Conservation (phyloP, 495 filamentous ascomycete species). For the Pyrenula massariospora region DNA sequence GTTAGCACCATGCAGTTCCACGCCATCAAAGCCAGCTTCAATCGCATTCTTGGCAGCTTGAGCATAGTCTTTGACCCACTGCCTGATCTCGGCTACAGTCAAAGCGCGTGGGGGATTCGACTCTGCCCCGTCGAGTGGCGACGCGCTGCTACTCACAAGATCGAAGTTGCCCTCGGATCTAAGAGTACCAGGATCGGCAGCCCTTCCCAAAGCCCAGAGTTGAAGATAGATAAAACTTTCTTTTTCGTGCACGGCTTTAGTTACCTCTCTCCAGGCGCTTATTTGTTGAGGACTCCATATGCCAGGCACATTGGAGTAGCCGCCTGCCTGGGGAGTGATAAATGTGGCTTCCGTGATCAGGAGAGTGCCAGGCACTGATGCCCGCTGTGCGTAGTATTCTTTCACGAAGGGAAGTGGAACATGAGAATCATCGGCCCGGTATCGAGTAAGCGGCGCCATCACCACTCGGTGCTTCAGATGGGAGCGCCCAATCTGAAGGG, state of each 20-base stretch:
- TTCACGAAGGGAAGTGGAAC: conserved; percentile 29
- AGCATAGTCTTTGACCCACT: conserved; percentile 33
- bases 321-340: conserved; percentile 19
- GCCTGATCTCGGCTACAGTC: conserved; percentile 30
- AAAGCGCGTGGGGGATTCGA: conserved; percentile 35
- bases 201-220: conserved; percentile 40
- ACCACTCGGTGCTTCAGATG: conserved; percentile 40
- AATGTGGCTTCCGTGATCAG: conserved; percentile 30
- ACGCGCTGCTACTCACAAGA: conserved; percentile 23
- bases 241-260: conserved; percentile 40
- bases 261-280: conserved; percentile 35
- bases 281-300: conserved; percentile 35
- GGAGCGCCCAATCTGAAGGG: conserved; percentile 37
- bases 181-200: conserved; percentile 23
- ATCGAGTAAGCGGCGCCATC: conserved; percentile 44
- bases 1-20: conserved; percentile 45
- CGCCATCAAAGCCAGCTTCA: conserved; percentile 49
- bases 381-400: conserved; percentile 44
- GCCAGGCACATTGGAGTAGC: conserved; percentile 37
- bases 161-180: not conserved
- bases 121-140: conserved; percentile 20
- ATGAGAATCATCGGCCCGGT: conserved; percentile 30
- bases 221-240: conserved; percentile 42
- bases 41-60: conserved; percentile 47
- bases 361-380: conserved; percentile 39